Evolutionary conservation across 179 eudicot species (phyloP).

Genomic region (Beta macrorhiza): DNA sequence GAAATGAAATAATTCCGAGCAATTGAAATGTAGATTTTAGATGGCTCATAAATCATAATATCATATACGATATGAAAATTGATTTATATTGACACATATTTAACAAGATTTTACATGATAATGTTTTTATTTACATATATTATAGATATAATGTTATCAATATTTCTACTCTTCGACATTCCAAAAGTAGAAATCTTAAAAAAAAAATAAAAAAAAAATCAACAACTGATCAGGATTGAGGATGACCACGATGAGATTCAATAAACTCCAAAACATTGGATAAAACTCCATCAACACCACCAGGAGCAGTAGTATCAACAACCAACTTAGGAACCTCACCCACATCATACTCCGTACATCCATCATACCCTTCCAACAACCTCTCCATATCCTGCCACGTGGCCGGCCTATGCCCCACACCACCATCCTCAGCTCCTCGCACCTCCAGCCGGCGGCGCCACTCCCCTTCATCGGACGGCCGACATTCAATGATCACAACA

Average conservation of each 20-base stretch:
- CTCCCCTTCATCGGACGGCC: constrained; percentile 32
- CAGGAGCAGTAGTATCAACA: constrained; percentile 43
- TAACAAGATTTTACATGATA: no score
- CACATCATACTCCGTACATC: constrained; percentile 47
- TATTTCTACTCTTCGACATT: no score
- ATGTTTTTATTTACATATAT: no score
- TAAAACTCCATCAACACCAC: constrained; percentile 21
- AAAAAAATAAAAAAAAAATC: no score
- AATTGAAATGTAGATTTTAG: no score
- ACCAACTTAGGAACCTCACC: constrained; percentile 43
- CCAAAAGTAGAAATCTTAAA: no score
- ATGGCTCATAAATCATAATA: no score
- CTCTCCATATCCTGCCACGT: constrained; percentile 48
- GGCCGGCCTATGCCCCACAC: constrained; percentile 44
- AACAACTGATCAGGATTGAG: not conserved
- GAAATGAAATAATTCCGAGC: no score
- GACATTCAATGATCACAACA: constrained; percentile 45
- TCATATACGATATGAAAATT: no score
- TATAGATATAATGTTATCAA: no score
- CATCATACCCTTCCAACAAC: constrained; percentile 33
- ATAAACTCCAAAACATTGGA: constrained; percentile 30
- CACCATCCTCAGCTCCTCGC: constrained; percentile 13
- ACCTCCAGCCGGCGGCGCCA: constrained; percentile 33
- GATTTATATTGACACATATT: no score
- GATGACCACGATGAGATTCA: constrained; percentile 17